Conservation (phyloP, 805 yeast species). For the Schwanniomyces pseudopolymorphus region DNA sequence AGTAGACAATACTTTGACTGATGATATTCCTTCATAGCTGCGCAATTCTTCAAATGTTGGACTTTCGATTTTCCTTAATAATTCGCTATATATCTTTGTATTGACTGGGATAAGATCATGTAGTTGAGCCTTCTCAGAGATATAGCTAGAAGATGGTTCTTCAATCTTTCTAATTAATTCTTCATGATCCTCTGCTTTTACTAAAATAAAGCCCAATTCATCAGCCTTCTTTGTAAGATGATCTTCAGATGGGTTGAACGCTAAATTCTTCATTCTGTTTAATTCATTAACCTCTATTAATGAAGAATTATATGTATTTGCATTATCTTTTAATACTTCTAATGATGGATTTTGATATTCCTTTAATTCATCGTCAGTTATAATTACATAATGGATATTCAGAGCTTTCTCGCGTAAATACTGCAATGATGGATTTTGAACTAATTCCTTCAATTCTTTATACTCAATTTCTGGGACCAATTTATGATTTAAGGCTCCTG, state of each 20-base stretch:
- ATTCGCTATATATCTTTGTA: conserved; percentile 1
- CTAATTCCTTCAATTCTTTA: conserved; percentile 7
- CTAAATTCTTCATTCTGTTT: conserved; percentile 12
- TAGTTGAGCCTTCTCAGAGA: conserved; percentile 13
- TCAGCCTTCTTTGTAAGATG: conserved; percentile 14
- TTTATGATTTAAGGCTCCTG: conserved; percentile 7
- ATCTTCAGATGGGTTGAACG: conserved; percentile 8
- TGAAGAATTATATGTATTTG: conserved; percentile 3
- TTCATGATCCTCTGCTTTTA: conserved; percentile 2
- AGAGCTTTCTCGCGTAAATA: conserved; percentile 24
- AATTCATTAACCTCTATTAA: conserved; percentile 14
- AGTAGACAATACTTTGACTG: not conserved
- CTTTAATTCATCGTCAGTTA: conserved; percentile 16
- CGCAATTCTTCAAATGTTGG: conserved; percentile 10
- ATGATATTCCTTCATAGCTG: conserved; percentile 7
- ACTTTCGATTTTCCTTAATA: conserved; percentile 5
- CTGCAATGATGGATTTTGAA: conserved; percentile 26
- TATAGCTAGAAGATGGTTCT: conserved; percentile 17
- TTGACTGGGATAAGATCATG: conserved; percentile 11
- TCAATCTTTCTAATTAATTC: conserved; percentile 7
- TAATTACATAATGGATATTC: conserved; percentile 11
- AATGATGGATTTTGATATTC: conserved; percentile 24
- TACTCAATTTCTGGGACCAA: conserved; percentile 12
- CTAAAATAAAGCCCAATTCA: conserved; percentile 1
- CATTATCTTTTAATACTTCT: conserved; percentile 10